Base-by-base conservation (phyloP, 1,139 yeast genomes). In the Candida pseudocylindracea region DNA sequence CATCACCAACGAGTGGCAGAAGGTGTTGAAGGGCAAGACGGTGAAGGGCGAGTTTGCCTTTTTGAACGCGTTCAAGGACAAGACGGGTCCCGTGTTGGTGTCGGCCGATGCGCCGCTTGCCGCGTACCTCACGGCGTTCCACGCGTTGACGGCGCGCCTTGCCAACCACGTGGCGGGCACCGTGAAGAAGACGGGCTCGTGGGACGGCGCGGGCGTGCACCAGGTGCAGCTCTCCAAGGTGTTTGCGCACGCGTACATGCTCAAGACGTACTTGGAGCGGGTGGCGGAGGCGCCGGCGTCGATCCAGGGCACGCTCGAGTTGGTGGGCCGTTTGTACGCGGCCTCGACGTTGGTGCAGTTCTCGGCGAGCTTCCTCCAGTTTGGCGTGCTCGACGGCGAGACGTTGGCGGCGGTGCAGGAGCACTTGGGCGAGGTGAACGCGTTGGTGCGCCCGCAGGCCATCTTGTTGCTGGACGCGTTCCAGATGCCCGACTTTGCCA, bases 391-490 rank as follows among this genome's bases (percentile, higher is more conserved):
- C 37, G 41, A 38, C 30, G 35, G 33, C 20, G 26, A 25, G 26
- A 9, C 26, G 9, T 41, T 38, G 20, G 36, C 39, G 25, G 27
- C 30, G 10, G 43, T 39, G 29, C 36, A 39, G 26, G 38, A 37
- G 31, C 34, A 33, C 13, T 36, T 34, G 34, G 32, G 26, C 32
- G 43, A 39, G 11, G 20, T 38, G 35, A 31, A 31, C 24, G 31
- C 39, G n/a, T 28, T 24, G 25, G 37, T 41, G 26, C 30, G 43
- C 10, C 34, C 34, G n/a, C 41, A 36, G 30, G 37, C 39, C 6
- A 33, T 38, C 11, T 37, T 39, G 6, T 37, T 41, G 37, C 37
- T 40, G 3, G 43, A 41, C 33, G 39, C 43, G 10, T 41, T 41
- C 39, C 43, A 41, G 36, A 34, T 36, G 26, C 43, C 43, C 9